Evolutionary conservation across 805 yeast species (phyloP).

Genomic region (Candida ficus): DNA sequence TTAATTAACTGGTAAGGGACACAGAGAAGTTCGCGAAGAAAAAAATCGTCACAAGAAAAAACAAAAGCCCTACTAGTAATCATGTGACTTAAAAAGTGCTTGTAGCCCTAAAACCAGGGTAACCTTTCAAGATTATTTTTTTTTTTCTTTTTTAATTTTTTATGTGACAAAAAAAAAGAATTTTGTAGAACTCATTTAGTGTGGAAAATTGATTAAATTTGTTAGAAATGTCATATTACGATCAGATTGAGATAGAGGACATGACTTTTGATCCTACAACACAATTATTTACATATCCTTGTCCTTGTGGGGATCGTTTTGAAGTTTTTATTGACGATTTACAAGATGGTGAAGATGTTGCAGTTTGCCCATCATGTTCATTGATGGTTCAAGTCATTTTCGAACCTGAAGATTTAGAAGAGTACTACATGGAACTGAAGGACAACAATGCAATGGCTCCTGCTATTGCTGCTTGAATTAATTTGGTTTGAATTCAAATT

Average conservation of each 20-base stretch:
- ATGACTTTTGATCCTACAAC: conserved; percentile 84
- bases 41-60: not conserved
- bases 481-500: too few relatives aligned
- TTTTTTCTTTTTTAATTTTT: conserved; percentile 2
- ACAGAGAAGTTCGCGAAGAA: not conserved
- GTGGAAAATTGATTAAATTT: not conserved
- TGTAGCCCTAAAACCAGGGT: not conserved
- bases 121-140: not conserved
- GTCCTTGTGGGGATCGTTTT: conserved; percentile 97
- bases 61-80: not conserved
- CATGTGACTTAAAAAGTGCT: not conserved
- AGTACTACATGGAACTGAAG: conserved; percentile 34
- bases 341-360: conserved; percentile 86
- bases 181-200: too few relatives aligned
- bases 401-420: conserved; percentile 51
- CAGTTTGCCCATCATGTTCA: conserved; percentile 95
- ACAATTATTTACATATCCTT: conserved; percentile 85
- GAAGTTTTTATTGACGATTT: conserved; percentile 83
- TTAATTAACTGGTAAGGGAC: too few relatives aligned
- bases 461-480: conserved; percentile 18
- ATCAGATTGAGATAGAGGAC: conserved; percentile 95
- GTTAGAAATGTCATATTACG: conserved; percentile 57
- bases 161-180: not conserved
- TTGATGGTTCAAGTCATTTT: conserved; percentile 88
- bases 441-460: conserved; percentile 16